These are phyloP conservation scores for Zea luxurians DNA, from an alignment of 176 grass and related monocot genomes.

Conservation along the genomic window DNA sequence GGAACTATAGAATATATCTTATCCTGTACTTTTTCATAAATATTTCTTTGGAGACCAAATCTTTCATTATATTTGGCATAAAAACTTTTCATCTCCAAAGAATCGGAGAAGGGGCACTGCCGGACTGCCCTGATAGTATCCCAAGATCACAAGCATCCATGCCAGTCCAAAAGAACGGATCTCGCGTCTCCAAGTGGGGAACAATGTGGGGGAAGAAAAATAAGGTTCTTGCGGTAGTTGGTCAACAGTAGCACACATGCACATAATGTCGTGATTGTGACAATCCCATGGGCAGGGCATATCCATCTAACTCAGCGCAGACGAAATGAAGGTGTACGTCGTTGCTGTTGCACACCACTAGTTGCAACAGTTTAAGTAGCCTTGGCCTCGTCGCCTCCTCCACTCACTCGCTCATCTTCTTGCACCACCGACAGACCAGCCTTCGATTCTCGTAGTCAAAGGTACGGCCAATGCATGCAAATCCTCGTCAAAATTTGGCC, in stretches of 20 bases:
- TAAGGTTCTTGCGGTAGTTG: constrained; percentile 17
- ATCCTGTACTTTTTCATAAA: background rate
- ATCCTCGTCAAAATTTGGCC: background rate
- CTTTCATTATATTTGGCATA: background rate
- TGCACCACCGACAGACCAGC: background rate
- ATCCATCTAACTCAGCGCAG: constrained; percentile 16
- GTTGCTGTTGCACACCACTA: background rate
- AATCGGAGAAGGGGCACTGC: background rate
- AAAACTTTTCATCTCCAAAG: background rate
- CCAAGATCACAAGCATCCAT: constrained; percentile 27
- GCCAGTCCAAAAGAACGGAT: constrained; percentile 39
- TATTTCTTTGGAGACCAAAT: background rate
- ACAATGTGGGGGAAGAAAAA: constrained; percentile 28
- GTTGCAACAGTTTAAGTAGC: background rate
- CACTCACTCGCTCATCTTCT: constrained; percentile 6
- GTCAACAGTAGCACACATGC: constrained; percentile 24
- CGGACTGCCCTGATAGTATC: background rate
- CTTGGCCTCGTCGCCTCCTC: background rate
- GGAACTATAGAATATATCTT: background rate
- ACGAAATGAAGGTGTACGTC: background rate
- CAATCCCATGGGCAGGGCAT: constrained; percentile 13
- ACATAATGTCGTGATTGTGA: constrained; percentile 17
- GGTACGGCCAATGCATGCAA: background rate
- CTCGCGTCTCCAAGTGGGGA: constrained; percentile 37
- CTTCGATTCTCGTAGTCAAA: background rate